Conservation (phyloP, 1,284 basidiomycete genomes). For the Ceratorhiza oryzae-sativae region DNA sequence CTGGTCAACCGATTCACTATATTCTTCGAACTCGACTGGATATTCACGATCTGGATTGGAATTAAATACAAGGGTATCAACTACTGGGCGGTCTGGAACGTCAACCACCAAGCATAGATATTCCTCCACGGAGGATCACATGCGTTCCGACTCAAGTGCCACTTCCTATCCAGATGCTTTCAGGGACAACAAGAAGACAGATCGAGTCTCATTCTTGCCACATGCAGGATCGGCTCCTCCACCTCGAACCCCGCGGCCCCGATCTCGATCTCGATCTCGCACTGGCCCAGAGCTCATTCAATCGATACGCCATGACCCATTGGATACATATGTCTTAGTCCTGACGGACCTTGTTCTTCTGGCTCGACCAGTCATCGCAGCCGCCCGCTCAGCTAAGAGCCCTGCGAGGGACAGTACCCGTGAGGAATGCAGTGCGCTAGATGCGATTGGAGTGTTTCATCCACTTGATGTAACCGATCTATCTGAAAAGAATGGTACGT, state of each 20-base stretch:
- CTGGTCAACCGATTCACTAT: background rate
- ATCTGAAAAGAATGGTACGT: constrained; percentile 47
- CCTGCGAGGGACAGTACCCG: constrained; percentile 46
- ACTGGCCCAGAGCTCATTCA: background rate
- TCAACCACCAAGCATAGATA: background rate
- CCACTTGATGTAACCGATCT: constrained; percentile 60
- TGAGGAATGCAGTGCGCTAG: constrained; percentile 56
- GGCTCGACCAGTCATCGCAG: constrained; percentile 50
- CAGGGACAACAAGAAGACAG: background rate
- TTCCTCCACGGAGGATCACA: constrained; percentile 26
- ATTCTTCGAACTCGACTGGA: background rate
- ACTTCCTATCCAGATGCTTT: constrained; percentile 16
- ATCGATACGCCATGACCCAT: constrained; percentile 40
- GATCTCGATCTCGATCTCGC: background rate
- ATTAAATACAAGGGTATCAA: constrained; percentile 31
- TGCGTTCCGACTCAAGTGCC: constrained; percentile 33
- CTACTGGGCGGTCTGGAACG: constrained; percentile 31
- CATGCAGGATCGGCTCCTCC: constrained; percentile 21
- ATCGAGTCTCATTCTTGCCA: background rate
- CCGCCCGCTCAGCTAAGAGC: constrained; percentile 43
- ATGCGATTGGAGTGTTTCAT: constrained; percentile 63
- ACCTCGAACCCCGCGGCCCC: constrained; percentile 26
- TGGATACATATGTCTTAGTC: constrained; percentile 61
- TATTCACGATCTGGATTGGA: constrained; percentile 19
- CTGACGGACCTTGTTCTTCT: constrained; percentile 75